A percentile compares a stretch with the other conserved stretches of the same genome.
Evolutionary conservation across 805 yeast genomes (phyloP).

Genomic region (Lipomyces yamadae): DNA sequence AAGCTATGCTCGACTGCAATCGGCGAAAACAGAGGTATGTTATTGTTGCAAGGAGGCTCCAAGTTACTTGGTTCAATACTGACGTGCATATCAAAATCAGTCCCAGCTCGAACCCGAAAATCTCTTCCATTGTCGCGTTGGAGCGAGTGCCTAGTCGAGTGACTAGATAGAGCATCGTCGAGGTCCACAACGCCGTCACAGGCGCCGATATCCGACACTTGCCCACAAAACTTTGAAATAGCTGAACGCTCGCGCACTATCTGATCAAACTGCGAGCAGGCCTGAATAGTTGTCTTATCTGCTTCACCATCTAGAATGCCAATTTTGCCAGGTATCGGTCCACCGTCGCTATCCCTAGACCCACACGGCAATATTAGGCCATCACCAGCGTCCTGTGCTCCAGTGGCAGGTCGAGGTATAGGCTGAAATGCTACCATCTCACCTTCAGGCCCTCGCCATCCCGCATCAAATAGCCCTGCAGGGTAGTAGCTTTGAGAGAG

Average conservation of each 20-base stretch:
- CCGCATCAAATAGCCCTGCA: slow-evolving; percentile 16
- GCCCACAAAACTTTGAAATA: background rate
- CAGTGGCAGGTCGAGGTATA: background rate
- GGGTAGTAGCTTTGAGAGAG: background rate
- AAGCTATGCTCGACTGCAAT: background rate
- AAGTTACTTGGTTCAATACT: too few relatives aligned
- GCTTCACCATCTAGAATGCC: background rate
- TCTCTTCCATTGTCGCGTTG: background rate
- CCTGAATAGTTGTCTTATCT: background rate
- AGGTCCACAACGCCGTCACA: background rate
- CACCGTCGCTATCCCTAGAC: background rate
- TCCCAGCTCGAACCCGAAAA: too few relatives aligned
- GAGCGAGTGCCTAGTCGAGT: background rate
- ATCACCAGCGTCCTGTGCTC: background rate
- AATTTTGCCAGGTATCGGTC: background rate
- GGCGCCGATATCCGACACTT: background rate
- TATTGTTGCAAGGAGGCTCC: too few relatives aligned
- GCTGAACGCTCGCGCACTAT: background rate
- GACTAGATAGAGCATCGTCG: background rate
- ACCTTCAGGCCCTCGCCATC: slow-evolving; percentile 16
- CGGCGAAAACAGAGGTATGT: too few relatives aligned
- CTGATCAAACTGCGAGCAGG: slow-evolving; percentile 1
- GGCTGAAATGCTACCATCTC: slow-evolving; percentile 2
- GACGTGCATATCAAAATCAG: background rate
- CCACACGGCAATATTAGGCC: background rate